phyloP scores from a whole-genome alignment of 768 basidiomycete genomes.

The Myochromella boudieri region DNA sequence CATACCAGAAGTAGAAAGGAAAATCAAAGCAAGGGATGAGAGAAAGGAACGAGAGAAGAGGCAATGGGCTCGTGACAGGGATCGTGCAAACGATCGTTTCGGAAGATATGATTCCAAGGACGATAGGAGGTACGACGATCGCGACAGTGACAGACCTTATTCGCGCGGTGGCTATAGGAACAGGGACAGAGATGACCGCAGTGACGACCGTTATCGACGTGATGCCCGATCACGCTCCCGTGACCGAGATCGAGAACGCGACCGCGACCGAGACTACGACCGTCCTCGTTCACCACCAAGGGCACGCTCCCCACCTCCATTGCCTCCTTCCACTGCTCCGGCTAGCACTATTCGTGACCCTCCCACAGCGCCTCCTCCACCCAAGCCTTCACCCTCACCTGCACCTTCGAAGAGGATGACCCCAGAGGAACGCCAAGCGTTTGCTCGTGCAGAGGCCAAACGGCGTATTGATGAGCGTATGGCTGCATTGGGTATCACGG shows the following conservation, averaged over 20 bases:
- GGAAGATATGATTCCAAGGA: conserved; percentile 63
- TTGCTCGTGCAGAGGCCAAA: conserved; percentile 76
- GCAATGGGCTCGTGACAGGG: conserved; percentile 76
- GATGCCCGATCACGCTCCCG: conserved; percentile 30
- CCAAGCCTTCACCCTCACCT: conserved; percentile 48
- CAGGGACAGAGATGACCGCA: conserved; percentile 35
- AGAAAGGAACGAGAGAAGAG: conserved; percentile 75
- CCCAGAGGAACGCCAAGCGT: conserved; percentile 77
- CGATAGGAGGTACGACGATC: conserved; percentile 35
- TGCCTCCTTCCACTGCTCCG: conserved; percentile 52
- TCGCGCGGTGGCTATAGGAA: conserved; percentile 15
- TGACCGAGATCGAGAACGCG: conserved; percentile 30
- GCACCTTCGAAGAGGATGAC: conserved; percentile 77
- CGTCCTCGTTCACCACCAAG: conserved; percentile 44
- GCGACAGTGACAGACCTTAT: conserved; percentile 24
- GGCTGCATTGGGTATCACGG: conserved; percentile 75
- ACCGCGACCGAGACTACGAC: conserved; percentile 33
- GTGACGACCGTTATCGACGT: conserved; percentile 34
- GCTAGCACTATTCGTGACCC: conserved; percentile 37
- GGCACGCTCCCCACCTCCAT: conserved; percentile 48
- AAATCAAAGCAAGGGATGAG: conserved; percentile 77
- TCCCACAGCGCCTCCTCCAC: conserved; percentile 51
- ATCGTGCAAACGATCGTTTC: conserved; percentile 80
- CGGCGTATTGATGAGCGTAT: conserved; percentile 82
- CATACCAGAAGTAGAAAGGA: conserved; percentile 86